A percentile compares a stretch with the other conserved stretches of the same genome.
Evolutionary conservation across 768 basidiomycete species (phyloP).

Genomic region (Cantharellus anzutake): DNA sequence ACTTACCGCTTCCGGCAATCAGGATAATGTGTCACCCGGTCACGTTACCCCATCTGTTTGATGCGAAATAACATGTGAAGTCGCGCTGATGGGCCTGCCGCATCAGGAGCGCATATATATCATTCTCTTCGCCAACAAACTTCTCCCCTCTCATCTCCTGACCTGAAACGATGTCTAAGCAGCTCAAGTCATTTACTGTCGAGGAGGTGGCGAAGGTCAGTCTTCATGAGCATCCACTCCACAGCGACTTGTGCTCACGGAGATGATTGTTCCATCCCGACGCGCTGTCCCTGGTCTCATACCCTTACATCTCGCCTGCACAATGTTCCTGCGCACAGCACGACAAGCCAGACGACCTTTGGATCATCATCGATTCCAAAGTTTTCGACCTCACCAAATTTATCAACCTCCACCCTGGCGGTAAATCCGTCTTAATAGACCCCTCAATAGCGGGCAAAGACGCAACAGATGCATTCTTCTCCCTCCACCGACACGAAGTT

Average conservation of each 20-base stretch:
- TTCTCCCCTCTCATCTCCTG: not conserved
- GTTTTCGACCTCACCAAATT: slow-evolving; percentile 74
- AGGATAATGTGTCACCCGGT: too few relatives aligned
- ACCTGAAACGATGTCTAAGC: not conserved
- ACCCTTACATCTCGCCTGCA: not conserved
- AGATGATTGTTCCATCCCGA: too few relatives aligned
- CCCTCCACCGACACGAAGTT: slow-evolving; percentile 75
- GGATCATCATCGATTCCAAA: slow-evolving; percentile 70
- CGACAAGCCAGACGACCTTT: slow-evolving; percentile 65
- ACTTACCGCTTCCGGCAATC: not conserved
- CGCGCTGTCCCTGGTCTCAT: too few relatives aligned
- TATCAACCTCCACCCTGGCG: slow-evolving; percentile 67
- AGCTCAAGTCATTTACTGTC: slow-evolving; percentile 3
- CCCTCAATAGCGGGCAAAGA: slow-evolving; percentile 70
- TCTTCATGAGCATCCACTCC: too few relatives aligned
- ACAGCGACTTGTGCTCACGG: too few relatives aligned
- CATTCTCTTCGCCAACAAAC: not conserved
- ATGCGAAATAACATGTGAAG: not conserved
- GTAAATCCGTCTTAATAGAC: slow-evolving; percentile 57
- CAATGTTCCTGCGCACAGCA: slow-evolving; percentile 26
- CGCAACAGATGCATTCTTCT: slow-evolving; percentile 73
- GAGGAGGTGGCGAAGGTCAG: slow-evolving; percentile 52
- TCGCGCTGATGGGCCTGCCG: too few relatives aligned
- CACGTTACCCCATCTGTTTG: not conserved
- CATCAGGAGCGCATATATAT: too few relatives aligned